Conservation (phyloP, 2,329 filamentous ascomycete species). For the Sclerotinia borealis region DNA sequence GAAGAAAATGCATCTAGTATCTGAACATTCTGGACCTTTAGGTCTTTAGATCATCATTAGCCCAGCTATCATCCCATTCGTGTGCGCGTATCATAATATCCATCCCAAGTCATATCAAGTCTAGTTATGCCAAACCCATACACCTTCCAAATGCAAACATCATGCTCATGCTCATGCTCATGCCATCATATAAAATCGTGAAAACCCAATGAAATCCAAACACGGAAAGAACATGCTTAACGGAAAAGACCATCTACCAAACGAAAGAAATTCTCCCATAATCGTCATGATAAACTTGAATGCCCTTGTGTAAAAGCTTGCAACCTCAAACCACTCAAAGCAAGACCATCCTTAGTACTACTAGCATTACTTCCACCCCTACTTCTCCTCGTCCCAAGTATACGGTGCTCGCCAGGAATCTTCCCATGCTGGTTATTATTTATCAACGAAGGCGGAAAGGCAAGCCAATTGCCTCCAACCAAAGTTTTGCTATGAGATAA, state of each 20-base stretch:
- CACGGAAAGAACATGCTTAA: background rate
- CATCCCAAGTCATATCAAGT: constrained; percentile 1
- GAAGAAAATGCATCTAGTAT: constrained; percentile 1
- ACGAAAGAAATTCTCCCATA: background rate
- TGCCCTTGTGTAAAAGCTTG: constrained; percentile 5
- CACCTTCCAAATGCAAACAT: constrained; percentile 1
- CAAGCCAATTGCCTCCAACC: constrained; percentile 8
- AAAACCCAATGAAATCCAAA: background rate
- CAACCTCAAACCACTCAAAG: constrained; percentile 1
- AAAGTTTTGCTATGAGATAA: constrained; percentile 4
- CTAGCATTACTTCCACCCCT: constrained; percentile 18
- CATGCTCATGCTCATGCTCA: constrained; percentile 2
- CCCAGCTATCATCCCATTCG: background rate
- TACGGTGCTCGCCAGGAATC: constrained; percentile 10
- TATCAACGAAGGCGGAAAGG: too few relatives aligned
- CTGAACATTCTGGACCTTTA: constrained; percentile 1
- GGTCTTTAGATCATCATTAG: background rate
- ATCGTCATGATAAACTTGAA: constrained; percentile 1
- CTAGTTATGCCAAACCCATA: constrained; percentile 3
- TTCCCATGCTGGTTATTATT: too few relatives aligned
- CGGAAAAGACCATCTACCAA: background rate
- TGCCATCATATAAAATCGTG: constrained; percentile 3
- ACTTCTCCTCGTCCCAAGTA: constrained; percentile 12
- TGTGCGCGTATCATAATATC: constrained; percentile 1
- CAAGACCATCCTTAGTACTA: constrained; percentile 15